Percentiles rank a stretch among this genome's conserved stretches.
These are phyloP conservation scores for Nemania sp. DNA, from an alignment of 2,329 filamentous ascomycete species.

Conservation along the genomic window DNA sequence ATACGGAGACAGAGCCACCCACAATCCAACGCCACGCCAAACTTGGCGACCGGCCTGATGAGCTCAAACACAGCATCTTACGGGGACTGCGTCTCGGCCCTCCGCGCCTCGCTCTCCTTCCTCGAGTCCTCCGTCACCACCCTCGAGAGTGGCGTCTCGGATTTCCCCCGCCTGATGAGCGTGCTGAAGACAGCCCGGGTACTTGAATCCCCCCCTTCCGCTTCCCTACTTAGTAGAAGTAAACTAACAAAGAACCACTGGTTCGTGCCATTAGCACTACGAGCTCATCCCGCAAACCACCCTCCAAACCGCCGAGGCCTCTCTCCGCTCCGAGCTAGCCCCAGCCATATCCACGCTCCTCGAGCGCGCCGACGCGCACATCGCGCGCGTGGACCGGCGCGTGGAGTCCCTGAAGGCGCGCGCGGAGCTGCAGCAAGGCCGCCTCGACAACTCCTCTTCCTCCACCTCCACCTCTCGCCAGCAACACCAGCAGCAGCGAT, in stretches of 20 bases:
- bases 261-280: conserved; percentile 74
- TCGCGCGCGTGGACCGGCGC: conserved; percentile 84
- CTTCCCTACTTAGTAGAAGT: not conserved
- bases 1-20: not conserved
- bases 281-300: conserved; percentile 90
- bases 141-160: conserved; percentile 66
- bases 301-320: conserved; percentile 83
- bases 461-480: conserved; percentile 42
- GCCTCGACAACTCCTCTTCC: conserved; percentile 54
- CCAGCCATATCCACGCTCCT: conserved; percentile 85
- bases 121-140: conserved; percentile 71
- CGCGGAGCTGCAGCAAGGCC: conserved; percentile 84
- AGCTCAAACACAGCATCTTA: conserved; percentile 54
- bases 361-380: conserved; percentile 82
- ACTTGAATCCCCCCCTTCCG: conserved; percentile 35
- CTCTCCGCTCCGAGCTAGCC: conserved; percentile 88
- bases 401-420: conserved; percentile 87
- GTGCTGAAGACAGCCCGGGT: conserved; percentile 71
- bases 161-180: conserved; percentile 67
- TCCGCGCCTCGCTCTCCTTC: conserved; percentile 70
- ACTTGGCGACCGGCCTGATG: conserved; percentile 9
- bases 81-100: conserved; percentile 69
- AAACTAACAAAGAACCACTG: conserved; percentile 11
- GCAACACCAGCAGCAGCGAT: not conserved
- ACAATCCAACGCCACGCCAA: not conserved